phyloP scores from a whole-genome alignment of 2,329 filamentous ascomycete species.

The Trichoderma pleuroti region DNA sequence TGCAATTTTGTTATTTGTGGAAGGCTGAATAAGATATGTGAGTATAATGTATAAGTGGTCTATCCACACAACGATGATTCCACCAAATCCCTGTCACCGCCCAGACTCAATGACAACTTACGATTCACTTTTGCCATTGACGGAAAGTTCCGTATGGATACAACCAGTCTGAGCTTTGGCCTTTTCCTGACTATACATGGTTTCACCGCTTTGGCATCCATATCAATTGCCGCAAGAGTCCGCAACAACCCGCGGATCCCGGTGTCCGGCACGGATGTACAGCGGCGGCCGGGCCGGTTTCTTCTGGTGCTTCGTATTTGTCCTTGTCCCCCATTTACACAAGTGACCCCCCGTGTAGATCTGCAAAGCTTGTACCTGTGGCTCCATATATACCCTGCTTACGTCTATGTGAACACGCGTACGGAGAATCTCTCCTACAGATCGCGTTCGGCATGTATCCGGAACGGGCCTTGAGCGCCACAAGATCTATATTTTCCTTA shows the following conservation, averaged over 20 bases:
- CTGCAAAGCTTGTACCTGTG: not conserved
- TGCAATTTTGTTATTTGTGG: not conserved
- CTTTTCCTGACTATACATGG: not conserved
- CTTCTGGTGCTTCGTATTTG: not conserved
- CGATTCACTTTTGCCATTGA: not conserved
- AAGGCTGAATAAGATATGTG: rapidly evolving
- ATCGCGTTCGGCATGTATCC: not conserved
- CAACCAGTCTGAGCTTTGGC: not conserved
- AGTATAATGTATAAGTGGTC: not conserved
- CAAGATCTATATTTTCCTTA: not conserved
- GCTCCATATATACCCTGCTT: not conserved
- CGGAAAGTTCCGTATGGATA: not conserved
- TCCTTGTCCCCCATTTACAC: not conserved
- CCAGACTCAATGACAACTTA: not conserved
- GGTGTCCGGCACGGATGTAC: not conserved
- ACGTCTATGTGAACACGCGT: not conserved
- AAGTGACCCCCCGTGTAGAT: not conserved
- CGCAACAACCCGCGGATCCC: not conserved
- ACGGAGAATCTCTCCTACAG: not conserved
- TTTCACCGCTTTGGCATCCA: not conserved
- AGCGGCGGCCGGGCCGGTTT: not conserved
- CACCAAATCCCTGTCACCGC: not conserved
- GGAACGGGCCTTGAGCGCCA: not conserved
- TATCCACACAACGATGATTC: not conserved
- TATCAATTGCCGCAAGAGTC: not conserved